Percentiles rank a stretch among this genome's conserved stretches.
Conservation (phyloP, 345 rosid genomes). For the Limnanthes douglasii region DNA sequence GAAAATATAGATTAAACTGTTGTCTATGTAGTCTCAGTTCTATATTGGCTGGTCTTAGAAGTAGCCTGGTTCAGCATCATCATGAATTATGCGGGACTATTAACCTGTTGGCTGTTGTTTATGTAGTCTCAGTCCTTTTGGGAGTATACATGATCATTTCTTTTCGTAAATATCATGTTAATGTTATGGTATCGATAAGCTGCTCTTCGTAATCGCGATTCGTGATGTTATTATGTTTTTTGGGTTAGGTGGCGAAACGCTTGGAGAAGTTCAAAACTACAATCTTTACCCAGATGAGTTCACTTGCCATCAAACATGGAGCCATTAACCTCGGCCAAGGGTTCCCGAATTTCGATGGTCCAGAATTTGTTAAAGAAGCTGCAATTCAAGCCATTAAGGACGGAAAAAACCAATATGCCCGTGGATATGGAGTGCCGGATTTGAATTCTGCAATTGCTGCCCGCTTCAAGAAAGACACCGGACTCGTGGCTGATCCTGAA, state of each 20-base stretch:
- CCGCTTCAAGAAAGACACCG: conserved; percentile 60
- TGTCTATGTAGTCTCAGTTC: too few species aligned
- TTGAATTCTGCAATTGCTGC: conserved; percentile 54
- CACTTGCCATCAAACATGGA: conserved; percentile 66
- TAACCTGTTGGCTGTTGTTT: too few species aligned
- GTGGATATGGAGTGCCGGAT: conserved; percentile 66
- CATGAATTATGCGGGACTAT: too few species aligned
- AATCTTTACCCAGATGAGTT: conserved; percentile 90
- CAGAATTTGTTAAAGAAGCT: conserved; percentile 86
- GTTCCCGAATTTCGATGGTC: conserved; percentile 95
- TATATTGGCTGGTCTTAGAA: too few species aligned
- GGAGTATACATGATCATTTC: neutral
- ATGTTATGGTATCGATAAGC: too few species aligned
- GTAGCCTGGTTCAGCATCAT: too few species aligned
- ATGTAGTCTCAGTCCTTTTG: neutral
- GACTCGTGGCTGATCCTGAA: conserved; percentile 70
- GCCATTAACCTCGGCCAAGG: conserved; percentile 96
- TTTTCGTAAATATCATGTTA: too few species aligned
- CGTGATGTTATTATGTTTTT: neutral
- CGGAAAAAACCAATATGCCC: conserved; percentile 94
- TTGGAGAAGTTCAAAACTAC: conserved; percentile 96
- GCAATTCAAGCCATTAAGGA: conserved; percentile 85
- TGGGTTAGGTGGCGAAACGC: conserved; percentile 56
- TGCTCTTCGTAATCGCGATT: too few species aligned
- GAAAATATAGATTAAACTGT: too few species aligned